Evolutionary conservation across 805 yeast genomes (phyloP).

Genomic region (Diddensiella santjacobensis): DNA sequence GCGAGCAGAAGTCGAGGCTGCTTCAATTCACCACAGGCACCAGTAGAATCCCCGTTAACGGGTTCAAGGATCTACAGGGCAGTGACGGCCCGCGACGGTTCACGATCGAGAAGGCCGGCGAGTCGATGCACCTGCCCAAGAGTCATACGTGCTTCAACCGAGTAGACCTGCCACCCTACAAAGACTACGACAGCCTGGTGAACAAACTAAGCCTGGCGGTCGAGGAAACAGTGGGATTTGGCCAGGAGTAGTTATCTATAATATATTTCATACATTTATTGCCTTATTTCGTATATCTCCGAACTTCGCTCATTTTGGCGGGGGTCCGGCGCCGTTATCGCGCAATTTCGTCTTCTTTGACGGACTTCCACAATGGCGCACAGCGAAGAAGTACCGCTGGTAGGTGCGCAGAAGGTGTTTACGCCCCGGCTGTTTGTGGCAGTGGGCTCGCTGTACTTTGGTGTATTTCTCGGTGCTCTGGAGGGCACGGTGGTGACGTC

Average conservation of each 20-base stretch:
- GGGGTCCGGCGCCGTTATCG: too few relatives aligned
- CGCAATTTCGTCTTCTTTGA: too few relatives aligned
- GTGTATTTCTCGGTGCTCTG: constrained; percentile 47
- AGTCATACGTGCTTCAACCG: constrained; percentile 99
- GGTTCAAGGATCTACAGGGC: constrained; percentile 97
- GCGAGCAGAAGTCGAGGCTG: constrained; percentile 92
- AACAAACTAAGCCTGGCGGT: constrained; percentile 94
- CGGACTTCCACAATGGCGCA: background rate
- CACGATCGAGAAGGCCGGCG: constrained; percentile 98
- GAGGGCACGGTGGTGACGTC: constrained; percentile 62
- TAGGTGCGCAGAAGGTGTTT: background rate
- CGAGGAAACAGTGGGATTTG: constrained; percentile 98
- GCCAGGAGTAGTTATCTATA: constrained; percentile 70
- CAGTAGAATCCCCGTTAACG: constrained; percentile 97
- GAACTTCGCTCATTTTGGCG: too few relatives aligned
- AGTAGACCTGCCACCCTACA: constrained; percentile 94
- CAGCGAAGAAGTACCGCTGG: background rate
- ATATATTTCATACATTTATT: too few relatives aligned
- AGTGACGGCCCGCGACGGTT: constrained; percentile 99
- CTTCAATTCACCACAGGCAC: constrained; percentile 98
- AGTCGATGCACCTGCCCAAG: constrained; percentile 84
- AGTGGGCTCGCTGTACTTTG: constrained; percentile 28
- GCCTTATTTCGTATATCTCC: background rate
- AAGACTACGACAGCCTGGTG: constrained; percentile 74
- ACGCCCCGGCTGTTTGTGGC: background rate